These are phyloP conservation scores for Eutrema salsugineum DNA, from an alignment of 441 rosid genomes.

Conservation along the genomic window DNA sequence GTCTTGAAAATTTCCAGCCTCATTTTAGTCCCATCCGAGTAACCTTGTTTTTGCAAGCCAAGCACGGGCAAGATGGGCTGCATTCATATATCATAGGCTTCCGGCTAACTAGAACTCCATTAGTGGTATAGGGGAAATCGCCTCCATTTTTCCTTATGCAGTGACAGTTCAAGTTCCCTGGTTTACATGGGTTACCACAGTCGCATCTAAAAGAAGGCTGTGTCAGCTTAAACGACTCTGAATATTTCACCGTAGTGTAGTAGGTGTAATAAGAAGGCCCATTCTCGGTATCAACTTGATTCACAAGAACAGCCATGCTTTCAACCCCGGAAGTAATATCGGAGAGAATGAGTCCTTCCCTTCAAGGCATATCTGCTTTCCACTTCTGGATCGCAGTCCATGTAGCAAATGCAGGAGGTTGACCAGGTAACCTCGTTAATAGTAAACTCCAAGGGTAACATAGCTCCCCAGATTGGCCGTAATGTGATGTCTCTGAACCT, in stretches of 20 bases:
- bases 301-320: slow-evolving; percentile 59
- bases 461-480: neutral
- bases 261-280: slow-evolving; percentile 74
- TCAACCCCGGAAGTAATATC: slow-evolving; percentile 77
- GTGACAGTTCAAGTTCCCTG: slow-evolving; percentile 53
- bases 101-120: slow-evolving; percentile 49
- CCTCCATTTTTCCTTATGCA: slow-evolving; percentile 70
- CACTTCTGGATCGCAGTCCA: slow-evolving; percentile 44
- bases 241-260: slow-evolving; percentile 43
- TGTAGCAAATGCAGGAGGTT: slow-evolving; percentile 38
- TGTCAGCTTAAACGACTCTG: slow-evolving; percentile 37
- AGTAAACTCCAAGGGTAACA: slow-evolving; percentile 1
- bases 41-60: slow-evolving; percentile 54
- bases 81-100: slow-evolving; percentile 61
- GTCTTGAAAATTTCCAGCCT: slow-evolving; percentile 79
- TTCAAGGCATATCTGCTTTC: slow-evolving; percentile 38
- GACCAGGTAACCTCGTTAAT: slow-evolving; percentile 35
- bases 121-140: slow-evolving; percentile 51
- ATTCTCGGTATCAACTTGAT: slow-evolving; percentile 71
- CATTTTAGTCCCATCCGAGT: slow-evolving; percentile 62
- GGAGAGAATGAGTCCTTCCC: slow-evolving; percentile 60
- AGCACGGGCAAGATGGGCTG: slow-evolving; percentile 58
- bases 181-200: slow-evolving; percentile 47
- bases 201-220: slow-evolving; percentile 48
- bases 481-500: slow-evolving; percentile 10